phyloP scores from a whole-genome alignment of 139 green algal species.

The Picochlorum sp. region DNA sequence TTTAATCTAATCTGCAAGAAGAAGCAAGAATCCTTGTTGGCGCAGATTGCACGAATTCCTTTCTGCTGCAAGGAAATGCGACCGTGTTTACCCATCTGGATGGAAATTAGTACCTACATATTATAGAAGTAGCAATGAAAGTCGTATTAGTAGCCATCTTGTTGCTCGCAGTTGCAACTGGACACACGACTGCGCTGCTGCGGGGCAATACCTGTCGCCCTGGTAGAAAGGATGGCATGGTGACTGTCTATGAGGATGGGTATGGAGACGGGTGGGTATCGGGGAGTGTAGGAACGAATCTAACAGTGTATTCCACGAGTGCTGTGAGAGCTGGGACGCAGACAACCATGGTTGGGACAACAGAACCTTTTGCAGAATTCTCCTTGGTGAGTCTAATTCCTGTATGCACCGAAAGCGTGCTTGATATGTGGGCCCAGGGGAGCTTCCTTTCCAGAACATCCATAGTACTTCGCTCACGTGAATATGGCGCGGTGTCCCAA shows the following conservation, averaged over 20 bases:
- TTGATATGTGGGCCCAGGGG: slow-evolving; percentile 1
- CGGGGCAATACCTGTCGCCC: too few relatives aligned
- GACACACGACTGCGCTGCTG: too few relatives aligned
- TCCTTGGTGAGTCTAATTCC: neutral
- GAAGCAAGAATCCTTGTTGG: too few relatives aligned
- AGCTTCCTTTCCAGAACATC: neutral
- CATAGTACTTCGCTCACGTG: neutral
- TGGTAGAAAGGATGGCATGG: too few relatives aligned
- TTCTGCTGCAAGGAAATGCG: too few relatives aligned
- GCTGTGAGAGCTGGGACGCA: neutral
- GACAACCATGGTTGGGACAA: neutral
- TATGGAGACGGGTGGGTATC: neutral
- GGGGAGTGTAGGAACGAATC: neutral
- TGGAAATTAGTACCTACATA: too few relatives aligned
- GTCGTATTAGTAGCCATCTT: too few relatives aligned
- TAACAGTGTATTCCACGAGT: neutral
- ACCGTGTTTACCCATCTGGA: too few relatives aligned
- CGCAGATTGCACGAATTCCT: too few relatives aligned
- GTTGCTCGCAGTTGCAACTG: too few relatives aligned
- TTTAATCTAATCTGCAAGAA: too few relatives aligned
- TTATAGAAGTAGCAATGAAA: too few relatives aligned
- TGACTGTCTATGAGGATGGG: neutral
- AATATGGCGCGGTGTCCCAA: neutral
- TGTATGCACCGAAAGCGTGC: neutral
- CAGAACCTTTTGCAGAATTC: neutral